Percentiles rank a stretch among this genome's conserved stretches.
Evolutionary conservation across 345 rosid genomes (phyloP).

Genomic region (Eucalyptus paniculata): DNA sequence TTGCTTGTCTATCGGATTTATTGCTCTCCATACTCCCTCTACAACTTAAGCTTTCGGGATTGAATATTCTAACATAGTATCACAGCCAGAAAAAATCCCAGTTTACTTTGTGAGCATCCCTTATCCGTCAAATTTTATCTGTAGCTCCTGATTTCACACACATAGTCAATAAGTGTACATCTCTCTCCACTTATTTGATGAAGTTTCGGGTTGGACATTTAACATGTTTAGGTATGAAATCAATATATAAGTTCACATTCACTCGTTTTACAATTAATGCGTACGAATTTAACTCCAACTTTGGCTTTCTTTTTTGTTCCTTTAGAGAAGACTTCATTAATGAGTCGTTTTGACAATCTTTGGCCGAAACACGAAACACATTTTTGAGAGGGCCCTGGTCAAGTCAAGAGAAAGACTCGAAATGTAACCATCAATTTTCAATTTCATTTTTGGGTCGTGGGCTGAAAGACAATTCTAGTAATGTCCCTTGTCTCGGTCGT

Average conservation of each 20-base stretch:
- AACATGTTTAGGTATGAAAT: not conserved
- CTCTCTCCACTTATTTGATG: no score
- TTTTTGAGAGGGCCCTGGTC: not conserved
- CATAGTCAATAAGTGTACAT: not conserved
- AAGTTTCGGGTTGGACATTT: not conserved
- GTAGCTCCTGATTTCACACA: not conserved
- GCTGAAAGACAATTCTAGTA: not conserved
- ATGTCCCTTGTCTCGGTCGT: not conserved
- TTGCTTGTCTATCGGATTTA: accelerated
- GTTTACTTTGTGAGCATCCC: not conserved
- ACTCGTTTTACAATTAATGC: not conserved
- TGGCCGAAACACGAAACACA: not conserved
- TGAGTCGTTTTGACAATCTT: not conserved
- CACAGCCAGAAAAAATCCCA: accelerated
- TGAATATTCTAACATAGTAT: not conserved
- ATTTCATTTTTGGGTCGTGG: not conserved
- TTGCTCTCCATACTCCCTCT: not conserved
- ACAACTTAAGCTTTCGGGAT: not conserved
- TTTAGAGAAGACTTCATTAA: not conserved
- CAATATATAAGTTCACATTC: not conserved
- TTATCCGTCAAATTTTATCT: not conserved
- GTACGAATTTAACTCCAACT: not conserved
- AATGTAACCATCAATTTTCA: not conserved
- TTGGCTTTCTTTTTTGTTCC: not conserved
- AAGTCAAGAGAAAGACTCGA: not conserved